Evolutionary conservation across 2,329 filamentous ascomycete genomes (phyloP).

Genomic region (Scedosporium boydii): DNA sequence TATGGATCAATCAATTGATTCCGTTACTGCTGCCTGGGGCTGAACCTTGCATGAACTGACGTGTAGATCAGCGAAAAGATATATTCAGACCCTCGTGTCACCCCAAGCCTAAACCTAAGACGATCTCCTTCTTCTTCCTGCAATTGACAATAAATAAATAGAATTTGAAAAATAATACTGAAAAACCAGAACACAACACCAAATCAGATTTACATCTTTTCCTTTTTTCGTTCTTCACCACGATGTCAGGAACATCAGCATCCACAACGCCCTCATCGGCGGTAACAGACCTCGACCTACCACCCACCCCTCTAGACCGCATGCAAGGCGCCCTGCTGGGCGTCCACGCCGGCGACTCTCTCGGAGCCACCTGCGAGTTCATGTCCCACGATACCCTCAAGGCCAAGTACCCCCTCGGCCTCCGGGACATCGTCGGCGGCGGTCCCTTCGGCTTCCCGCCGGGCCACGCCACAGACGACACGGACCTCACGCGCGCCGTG

Average conservation of each 20-base stretch:
- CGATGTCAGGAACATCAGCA: not conserved
- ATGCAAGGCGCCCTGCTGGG: constrained; percentile 33
- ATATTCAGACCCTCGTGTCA: no score
- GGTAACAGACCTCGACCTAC: not conserved
- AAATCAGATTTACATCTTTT: no score
- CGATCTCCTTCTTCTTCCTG: no score
- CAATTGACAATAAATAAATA: no score
- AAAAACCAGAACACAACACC: no score
- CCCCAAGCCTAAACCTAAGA: no score
- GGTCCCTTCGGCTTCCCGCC: constrained; percentile 30
- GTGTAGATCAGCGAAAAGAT: no score
- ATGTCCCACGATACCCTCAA: constrained; percentile 21
- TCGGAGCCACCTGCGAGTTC: constrained; percentile 38
- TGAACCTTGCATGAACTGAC: no score
- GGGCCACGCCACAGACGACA: constrained; percentile 38
- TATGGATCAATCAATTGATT: no score
- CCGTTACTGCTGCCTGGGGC: no score
- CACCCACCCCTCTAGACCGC: not conserved
- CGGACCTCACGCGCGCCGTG: constrained; percentile 35
- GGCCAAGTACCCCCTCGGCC: constrained; percentile 23
- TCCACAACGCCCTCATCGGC: not conserved
- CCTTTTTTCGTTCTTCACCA: no score
- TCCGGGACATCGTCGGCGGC: constrained; percentile 33
- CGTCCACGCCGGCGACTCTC: constrained; percentile 35
- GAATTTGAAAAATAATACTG: no score